Conservation (phyloP, 768 basidiomycete genomes). For the Daedaleopsis nitida region DNA sequence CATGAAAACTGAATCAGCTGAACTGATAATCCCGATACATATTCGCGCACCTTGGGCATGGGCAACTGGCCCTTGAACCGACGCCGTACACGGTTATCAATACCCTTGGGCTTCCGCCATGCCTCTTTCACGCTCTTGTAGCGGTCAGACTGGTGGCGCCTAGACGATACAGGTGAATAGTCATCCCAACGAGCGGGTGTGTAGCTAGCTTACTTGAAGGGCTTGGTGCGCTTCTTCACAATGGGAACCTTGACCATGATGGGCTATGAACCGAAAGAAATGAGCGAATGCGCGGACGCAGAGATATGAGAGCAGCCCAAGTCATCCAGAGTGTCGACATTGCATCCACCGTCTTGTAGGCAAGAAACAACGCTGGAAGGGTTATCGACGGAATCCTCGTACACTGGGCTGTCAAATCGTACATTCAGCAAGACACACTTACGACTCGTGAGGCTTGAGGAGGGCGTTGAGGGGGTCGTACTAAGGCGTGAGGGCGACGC, state of each 20-base stretch:
- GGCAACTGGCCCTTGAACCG: constrained; percentile 94
- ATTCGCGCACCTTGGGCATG: constrained; percentile 85
- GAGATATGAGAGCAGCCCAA: constrained; percentile 10
- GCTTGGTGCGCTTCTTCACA: constrained; percentile 96
- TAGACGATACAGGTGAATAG: constrained; percentile 32
- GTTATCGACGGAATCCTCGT: constrained; percentile 20
- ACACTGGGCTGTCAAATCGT: constrained; percentile 14
- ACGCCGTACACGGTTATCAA: constrained; percentile 96
- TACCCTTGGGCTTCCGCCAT: constrained; percentile 99
- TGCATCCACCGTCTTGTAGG: constrained; percentile 26
- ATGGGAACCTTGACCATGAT: constrained; percentile 63
- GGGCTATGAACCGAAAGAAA: constrained; percentile 26
- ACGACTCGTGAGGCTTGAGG: constrained; percentile 55
- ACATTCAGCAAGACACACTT: constrained; percentile 40
- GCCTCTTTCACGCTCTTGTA: constrained; percentile 96
- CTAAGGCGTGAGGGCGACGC: constrained; percentile 19
- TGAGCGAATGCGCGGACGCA: constrained; percentile 11
- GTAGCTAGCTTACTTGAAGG: constrained; percentile 76
- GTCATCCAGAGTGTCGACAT: constrained; percentile 26
- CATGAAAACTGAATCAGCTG: background rate
- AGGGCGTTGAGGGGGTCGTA: constrained; percentile 35
- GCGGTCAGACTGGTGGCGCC: constrained; percentile 98
- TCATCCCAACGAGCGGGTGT: background rate
- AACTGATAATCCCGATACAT: background rate
- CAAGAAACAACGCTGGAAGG: constrained; percentile 6